Evolutionary conservation across 495 filamentous ascomycete genomes (phyloP).

Genomic region (Penicillium taxi): DNA sequence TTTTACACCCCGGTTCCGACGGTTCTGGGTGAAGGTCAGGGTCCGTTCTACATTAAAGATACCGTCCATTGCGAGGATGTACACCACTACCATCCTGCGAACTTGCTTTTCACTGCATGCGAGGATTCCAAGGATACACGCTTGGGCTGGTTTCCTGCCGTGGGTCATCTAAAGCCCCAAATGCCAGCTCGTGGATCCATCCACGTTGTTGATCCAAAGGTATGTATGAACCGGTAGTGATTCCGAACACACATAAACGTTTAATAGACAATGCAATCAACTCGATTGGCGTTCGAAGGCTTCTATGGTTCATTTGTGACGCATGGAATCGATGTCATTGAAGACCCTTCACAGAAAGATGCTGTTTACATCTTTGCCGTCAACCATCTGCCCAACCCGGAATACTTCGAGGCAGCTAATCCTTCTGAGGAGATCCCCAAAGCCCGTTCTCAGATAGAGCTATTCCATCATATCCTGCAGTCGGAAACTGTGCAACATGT

Average conservation of each 20-base stretch:
- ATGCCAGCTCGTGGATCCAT: constrained; percentile 38
- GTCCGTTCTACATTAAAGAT: constrained; percentile 39
- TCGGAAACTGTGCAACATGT: constrained; percentile 29
- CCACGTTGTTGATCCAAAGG: constrained; percentile 49
- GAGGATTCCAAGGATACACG: constrained; percentile 38
- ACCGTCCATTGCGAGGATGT: constrained; percentile 54
- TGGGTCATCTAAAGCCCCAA: constrained; percentile 31
- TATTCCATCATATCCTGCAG: constrained; percentile 48
- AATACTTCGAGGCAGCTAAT: constrained; percentile 13
- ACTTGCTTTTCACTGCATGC: constrained; percentile 50
- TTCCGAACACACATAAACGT: constrained; percentile 1
- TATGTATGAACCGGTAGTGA: constrained; percentile 4
- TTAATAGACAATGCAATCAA: constrained; percentile 42
- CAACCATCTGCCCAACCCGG: constrained; percentile 48
- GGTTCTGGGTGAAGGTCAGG: constrained; percentile 26
- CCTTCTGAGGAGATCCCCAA: constrained; percentile 17
- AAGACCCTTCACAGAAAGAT: constrained; percentile 29
- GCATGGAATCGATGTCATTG: constrained; percentile 53
- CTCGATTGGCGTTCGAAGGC: constrained; percentile 39
- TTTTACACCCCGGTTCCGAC: constrained; percentile 20
- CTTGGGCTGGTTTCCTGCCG: constrained; percentile 49
- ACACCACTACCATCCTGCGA: constrained; percentile 45
- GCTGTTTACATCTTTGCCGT: constrained; percentile 55
- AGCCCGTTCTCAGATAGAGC: constrained; percentile 47
- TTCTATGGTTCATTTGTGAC: constrained; percentile 49